Base-by-base conservation (phyloP, 2,329 filamentous ascomycete species). In the Mycosphaerella sp. region DNA sequence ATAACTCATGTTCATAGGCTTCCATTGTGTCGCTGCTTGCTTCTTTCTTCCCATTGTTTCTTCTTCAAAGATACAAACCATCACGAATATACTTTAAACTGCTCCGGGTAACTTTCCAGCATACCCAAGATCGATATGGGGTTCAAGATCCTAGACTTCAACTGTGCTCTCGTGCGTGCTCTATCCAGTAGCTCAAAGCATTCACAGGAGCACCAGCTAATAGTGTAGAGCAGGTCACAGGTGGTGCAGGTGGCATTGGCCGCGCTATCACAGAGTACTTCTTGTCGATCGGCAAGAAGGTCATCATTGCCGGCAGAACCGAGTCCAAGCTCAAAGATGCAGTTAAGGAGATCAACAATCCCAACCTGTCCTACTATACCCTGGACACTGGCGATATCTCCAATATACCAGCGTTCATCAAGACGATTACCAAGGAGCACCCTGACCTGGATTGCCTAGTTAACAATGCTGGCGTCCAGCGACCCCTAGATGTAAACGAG, bases 401-500 rank as follows among this genome's bases (percentile, higher is more conserved):
- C 0, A 60, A 67, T 1, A 75, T 80, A 7, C 68, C 74, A 0
- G 39, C 45, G 0, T 79, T 81, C 54, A 65, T 76, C 47, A 50
- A 70, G 37, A 70, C 68, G 13, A 60, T 81, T 37, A 73, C 69
- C 2, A 56, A 53, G 2, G 73, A 79, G 5, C 74, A 81, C 58
- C 77, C 75, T 0, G 73, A 79, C 5, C 62, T 81, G 2, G 78
- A 82, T 64, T 81, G 78, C 56, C 61, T 82, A 0, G 68, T 82
- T 61, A 82, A 81, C 66, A 81, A 82, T 49, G 79, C 79, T 0
- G 79, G 78, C 1, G 75, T 81, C 0, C 79, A 82, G 61, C 66
- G 77, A 2, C 79, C 77, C 0, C 69, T 82, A 0, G 63, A 77
- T 12, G 67, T 78, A 0, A 70, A 68, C 28, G 61, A 68, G 14